These are phyloP conservation scores for Leccinum pachyderme DNA, from an alignment of 1,284 basidiomycete species.

Conservation along the genomic window DNA sequence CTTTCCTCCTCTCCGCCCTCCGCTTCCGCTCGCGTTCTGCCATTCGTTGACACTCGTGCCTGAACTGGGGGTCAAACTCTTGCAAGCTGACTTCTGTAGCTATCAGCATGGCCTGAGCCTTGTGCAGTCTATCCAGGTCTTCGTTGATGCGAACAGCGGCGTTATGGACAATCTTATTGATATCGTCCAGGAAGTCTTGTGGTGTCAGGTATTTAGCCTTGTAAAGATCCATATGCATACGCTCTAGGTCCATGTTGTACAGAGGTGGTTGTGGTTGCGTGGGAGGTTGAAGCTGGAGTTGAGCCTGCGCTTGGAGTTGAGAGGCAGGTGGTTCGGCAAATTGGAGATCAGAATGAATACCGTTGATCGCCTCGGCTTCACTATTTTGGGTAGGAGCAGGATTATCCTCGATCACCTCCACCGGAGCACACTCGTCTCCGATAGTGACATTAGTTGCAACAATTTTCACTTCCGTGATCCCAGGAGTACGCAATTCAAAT, in stretches of 20 bases:
- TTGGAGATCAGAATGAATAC: constrained; percentile 27
- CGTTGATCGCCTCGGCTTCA: constrained; percentile 34
- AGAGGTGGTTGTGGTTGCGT: constrained; percentile 33
- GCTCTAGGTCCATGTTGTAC: constrained; percentile 87
- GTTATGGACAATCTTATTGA: constrained; percentile 88
- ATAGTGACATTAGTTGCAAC: constrained; percentile 41
- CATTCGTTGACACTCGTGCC: constrained; percentile 87
- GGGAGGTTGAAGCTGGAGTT: constrained; percentile 15
- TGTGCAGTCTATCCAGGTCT: constrained; percentile 76
- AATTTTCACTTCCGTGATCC: constrained; percentile 28
- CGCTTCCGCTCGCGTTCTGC: constrained; percentile 75
- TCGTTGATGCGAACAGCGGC: constrained; percentile 63
- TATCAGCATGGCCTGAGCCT: constrained; percentile 89
- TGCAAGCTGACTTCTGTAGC: constrained; percentile 85
- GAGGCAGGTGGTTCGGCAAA: constrained; percentile 13
- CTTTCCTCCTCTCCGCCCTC: constrained; percentile 56
- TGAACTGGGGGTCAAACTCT: constrained; percentile 84
- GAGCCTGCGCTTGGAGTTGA: constrained; percentile 38
- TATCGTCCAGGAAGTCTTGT: constrained; percentile 84
- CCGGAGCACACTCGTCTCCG: constrained; percentile 42
- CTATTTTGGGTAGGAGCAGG: constrained; percentile 26
- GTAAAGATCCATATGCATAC: constrained; percentile 86
- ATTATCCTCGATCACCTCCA: constrained; percentile 44
- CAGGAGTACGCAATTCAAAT: constrained; percentile 40
- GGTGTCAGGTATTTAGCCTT: constrained; percentile 87